Conservation (phyloP, 768 basidiomycete genomes). For the Tricholoma bakamatsutake region DNA sequence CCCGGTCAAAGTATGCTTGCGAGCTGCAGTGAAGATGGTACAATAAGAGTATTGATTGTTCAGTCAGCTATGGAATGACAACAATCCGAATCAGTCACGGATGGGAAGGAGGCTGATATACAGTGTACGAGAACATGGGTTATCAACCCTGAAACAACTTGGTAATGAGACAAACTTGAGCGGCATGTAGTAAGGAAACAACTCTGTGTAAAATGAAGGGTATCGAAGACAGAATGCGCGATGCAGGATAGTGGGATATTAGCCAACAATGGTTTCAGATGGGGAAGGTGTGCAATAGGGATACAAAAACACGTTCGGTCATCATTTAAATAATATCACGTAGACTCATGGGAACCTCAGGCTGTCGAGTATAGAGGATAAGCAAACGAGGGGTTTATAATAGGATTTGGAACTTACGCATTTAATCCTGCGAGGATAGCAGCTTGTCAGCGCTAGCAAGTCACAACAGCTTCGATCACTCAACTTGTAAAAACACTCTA, state of each 20-base stretch:
- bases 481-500: constrained; percentile 98
- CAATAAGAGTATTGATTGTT: constrained; percentile 71
- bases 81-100: constrained; percentile 35
- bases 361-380: constrained; percentile 37
- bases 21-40: constrained; percentile 90
- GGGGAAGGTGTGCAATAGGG: constrained; percentile 55
- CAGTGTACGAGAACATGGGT: constrained; percentile 59
- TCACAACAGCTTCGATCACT: constrained; percentile 8
- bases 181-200: constrained; percentile 55
- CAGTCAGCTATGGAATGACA: constrained; percentile 44
- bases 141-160: constrained; percentile 7
- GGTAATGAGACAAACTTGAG: constrained; percentile 12
- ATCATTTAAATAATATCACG: constrained; percentile 77
- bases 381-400: constrained; percentile 6
- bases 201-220: constrained; percentile 48
- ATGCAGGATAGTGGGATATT: constrained; percentile 40
- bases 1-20: constrained; percentile 51
- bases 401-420: constrained; percentile 51
- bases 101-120: constrained; percentile 52
- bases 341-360: constrained; percentile 87
- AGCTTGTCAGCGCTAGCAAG: constrained; percentile 12
- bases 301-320: constrained; percentile 66
- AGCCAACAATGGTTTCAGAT: constrained; percentile 31
- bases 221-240: constrained; percentile 61
- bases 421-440: constrained; percentile 58